Conservation (phyloP, 2,329 filamentous ascomycete genomes). For the Diplodia scrobiculata region DNA sequence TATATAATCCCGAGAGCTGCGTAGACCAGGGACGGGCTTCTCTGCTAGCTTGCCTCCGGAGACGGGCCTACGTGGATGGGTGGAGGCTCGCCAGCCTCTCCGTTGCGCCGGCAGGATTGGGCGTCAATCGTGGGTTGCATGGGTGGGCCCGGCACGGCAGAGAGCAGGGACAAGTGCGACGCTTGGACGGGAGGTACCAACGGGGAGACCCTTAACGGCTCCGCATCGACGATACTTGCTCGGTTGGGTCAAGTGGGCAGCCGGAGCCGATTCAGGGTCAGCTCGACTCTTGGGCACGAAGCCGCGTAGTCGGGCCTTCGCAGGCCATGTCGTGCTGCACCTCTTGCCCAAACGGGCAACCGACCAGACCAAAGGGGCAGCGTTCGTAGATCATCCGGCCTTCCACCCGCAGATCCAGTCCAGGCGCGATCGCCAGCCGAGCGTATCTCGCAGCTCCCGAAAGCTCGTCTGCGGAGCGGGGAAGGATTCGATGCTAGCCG, state of each 20-base stretch:
- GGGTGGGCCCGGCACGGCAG: not conserved
- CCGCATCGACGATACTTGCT: not conserved
- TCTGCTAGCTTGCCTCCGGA: not conserved
- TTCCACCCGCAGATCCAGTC: constrained; percentile 11
- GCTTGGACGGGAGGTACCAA: not conserved
- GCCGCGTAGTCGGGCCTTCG: constrained; percentile 21
- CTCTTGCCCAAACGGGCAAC: not conserved
- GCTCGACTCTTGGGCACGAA: not conserved
- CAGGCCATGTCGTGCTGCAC: not conserved
- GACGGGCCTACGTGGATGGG: not conserved
- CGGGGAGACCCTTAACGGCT: not conserved
- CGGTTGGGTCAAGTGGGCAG: not conserved
- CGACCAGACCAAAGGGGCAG: not conserved
- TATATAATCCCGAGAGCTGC: not conserved
- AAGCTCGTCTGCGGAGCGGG: constrained; percentile 8
- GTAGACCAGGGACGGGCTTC: not conserved
- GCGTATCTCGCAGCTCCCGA: not conserved
- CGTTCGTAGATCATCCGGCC: constrained; percentile 7
- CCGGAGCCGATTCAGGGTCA: not conserved
- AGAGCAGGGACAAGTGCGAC: not conserved
- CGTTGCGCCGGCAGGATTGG: not conserved
- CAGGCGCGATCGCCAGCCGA: not conserved
- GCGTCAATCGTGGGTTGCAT: constrained; percentile 7
- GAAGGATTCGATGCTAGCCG: not conserved
- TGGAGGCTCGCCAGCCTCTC: not conserved